Base-by-base conservation (phyloP, 2,329 filamentous ascomycete species). In the Sporothrix globosa region DNA sequence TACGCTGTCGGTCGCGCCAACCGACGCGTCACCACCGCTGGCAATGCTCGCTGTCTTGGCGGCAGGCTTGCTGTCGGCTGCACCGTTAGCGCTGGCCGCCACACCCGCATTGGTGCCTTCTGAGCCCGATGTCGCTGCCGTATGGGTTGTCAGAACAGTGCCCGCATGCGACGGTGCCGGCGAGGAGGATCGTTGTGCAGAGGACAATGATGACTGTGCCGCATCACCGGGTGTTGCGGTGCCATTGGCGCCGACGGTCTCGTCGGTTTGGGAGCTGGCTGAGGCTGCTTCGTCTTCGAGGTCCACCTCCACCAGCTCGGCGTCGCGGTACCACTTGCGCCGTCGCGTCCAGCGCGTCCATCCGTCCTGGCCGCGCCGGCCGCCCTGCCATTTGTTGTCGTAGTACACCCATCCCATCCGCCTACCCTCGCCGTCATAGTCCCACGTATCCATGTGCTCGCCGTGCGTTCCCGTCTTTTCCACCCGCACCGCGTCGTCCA, bases 361-460 rank as follows among this genome's bases (percentile, higher is more conserved):
- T 68, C 94, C 92, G 76, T 99, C 96, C 78, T 88, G 86, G 3
- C 92, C 92, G 72, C 93, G 87, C 19, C 92, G 90, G 21, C 94
- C 94, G 75, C 92, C 91, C 78, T 93, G 90, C 96, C 96, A 99
- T 91, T 97, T 97, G 79, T 95, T 98, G 77, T 99, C 96, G 78
- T 97, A 99, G 80, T 96, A 99, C 50, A 97, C 92, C 96, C 96
- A 99, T 1, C 94, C 96, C 75, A 90, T 87, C 76, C 82, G 89
- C 3, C 87, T 90, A 30, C 89, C 85, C 0, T 87, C 83, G 2
- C 83, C 83, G 69, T 88, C 87, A 73, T 86, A 87, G 72, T 84
- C 87, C 78, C 78, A 82, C 74, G 81, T 79, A 68, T 77, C 82
- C 76, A 74, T 80, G 77, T 78, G 80, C 76, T 73, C 73, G 21